phyloP scores from a whole-genome alignment of 345 rosid species.

The Angophora floribunda region DNA sequence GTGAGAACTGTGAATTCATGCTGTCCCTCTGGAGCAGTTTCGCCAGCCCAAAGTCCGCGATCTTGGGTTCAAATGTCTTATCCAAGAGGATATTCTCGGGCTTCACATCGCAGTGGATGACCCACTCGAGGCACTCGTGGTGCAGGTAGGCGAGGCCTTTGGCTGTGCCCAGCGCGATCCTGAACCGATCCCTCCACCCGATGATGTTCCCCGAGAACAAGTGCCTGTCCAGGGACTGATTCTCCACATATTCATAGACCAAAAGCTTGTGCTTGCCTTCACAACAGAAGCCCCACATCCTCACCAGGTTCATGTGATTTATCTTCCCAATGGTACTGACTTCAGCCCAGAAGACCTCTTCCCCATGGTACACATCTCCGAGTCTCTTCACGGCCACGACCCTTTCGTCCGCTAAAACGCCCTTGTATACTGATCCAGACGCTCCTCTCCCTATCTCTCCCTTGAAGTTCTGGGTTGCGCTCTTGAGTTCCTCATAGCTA shows the following conservation, averaged over 20 bases:
- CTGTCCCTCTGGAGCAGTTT: conserved; percentile 22
- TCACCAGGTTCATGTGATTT: conserved; percentile 48
- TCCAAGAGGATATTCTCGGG: conserved; percentile 53
- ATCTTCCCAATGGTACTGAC: conserved; percentile 36
- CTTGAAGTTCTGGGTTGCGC: conserved; percentile 19
- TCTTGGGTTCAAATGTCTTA: conserved; percentile 31
- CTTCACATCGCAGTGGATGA: conserved; percentile 53
- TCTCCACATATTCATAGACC: conserved; percentile 35
- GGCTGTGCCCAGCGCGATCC: conserved; percentile 50
- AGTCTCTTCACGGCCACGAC: conserved; percentile 44
- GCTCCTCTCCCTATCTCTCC: conserved; percentile 40
- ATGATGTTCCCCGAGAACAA: conserved; percentile 18
- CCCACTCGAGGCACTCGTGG: conserved; percentile 50
- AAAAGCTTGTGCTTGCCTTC: conserved; percentile 28
- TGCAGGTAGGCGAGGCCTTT: conserved; percentile 51
- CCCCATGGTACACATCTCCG: conserved; percentile 26
- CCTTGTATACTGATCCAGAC: conserved; percentile 40
- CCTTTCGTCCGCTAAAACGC: conserved; percentile 22
- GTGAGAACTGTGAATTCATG: conserved; percentile 1
- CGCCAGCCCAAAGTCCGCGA: conserved; percentile 47
- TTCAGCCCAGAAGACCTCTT: conserved; percentile 42
- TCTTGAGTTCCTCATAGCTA: conserved; percentile 18
- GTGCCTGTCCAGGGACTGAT: conserved; percentile 39
- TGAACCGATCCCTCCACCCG: conserved; percentile 39
- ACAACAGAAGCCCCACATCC: conserved; percentile 43